Evolutionary conservation across 768 basidiomycete species (phyloP).

Genomic region (Trametes gibbosa): DNA sequence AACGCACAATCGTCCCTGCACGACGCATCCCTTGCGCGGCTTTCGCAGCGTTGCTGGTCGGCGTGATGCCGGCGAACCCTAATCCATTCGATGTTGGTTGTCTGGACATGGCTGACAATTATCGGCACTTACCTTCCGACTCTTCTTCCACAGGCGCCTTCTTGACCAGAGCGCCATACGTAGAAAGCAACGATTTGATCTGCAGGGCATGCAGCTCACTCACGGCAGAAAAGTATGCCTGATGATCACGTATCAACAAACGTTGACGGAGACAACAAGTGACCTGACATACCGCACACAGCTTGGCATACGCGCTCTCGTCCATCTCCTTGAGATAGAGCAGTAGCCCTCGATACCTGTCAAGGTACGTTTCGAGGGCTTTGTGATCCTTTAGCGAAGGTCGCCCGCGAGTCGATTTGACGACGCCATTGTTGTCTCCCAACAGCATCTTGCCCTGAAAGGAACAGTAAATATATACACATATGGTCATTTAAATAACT

Average conservation of each 20-base stretch:
- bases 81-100: not conserved
- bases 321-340: conserved; percentile 97
- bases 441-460: conserved; percentile 65
- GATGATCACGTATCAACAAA: not conserved
- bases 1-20: conserved; percentile 82
- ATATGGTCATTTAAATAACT: conserved; percentile 18
- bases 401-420: conserved; percentile 41
- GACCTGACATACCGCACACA: conserved; percentile 72
- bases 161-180: conserved; percentile 59
- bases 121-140: conserved; percentile 53
- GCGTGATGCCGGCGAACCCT: conserved; percentile 23
- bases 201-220: conserved; percentile 82
- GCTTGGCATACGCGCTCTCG: conserved; percentile 77
- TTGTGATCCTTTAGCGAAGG: conserved; percentile 60
- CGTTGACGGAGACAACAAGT: not conserved
- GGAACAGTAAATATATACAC: not conserved
- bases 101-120: not conserved
- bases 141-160: conserved; percentile 69
- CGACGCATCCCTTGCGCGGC: conserved; percentile 66
- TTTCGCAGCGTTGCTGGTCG: conserved; percentile 36
- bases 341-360: conserved; percentile 85
- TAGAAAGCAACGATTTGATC: conserved; percentile 67
- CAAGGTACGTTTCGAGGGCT: conserved; percentile 78
- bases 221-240: conserved; percentile 89
- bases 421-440: conserved; percentile 59